Evolutionary conservation across 805 yeast species (phyloP).

Genomic region (Ogataea saltuana): DNA sequence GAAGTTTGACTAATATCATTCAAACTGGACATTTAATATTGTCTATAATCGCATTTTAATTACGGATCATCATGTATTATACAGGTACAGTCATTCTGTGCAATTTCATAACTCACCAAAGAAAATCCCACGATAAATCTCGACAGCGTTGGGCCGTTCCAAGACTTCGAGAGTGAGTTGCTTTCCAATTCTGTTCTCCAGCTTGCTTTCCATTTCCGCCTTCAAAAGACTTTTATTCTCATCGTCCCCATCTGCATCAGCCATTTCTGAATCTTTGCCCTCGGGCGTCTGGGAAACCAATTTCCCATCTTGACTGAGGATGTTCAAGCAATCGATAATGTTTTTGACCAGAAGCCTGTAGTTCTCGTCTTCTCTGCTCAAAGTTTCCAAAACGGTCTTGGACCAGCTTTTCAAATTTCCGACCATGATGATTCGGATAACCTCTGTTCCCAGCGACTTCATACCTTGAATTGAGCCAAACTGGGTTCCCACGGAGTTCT

Average conservation of each 20-base stretch:
- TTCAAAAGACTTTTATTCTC: constrained; percentile 26
- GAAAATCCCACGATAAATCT: constrained; percentile 63
- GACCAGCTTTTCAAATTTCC: constrained; percentile 88
- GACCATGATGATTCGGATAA: constrained; percentile 75
- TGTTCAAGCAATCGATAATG: constrained; percentile 55
- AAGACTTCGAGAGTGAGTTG: constrained; percentile 52
- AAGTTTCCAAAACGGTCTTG: constrained; percentile 48
- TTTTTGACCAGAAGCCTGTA: constrained; percentile 42
- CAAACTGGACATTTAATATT: too few species aligned
- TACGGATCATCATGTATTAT: too few species aligned
- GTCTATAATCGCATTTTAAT: too few species aligned
- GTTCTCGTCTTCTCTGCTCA: constrained; percentile 22
- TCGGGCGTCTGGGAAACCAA: constrained; percentile 37
- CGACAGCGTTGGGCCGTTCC: constrained; percentile 49
- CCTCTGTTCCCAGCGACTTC: constrained; percentile 82
- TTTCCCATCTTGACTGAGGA: constrained; percentile 41
- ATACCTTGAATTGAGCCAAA: constrained; percentile 90
- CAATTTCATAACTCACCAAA: constrained; percentile 55
- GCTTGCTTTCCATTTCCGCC: constrained; percentile 39
- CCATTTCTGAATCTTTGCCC: constrained; percentile 36
- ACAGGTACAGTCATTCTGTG: neutral
- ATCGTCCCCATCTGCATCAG: neutral
- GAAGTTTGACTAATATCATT: constrained; percentile 18
- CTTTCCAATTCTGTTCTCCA: constrained; percentile 62
- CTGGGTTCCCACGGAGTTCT: constrained; percentile 83